Evolutionary conservation across 805 yeast genomes (phyloP).

Genomic region (Candida sonorensis): DNA sequence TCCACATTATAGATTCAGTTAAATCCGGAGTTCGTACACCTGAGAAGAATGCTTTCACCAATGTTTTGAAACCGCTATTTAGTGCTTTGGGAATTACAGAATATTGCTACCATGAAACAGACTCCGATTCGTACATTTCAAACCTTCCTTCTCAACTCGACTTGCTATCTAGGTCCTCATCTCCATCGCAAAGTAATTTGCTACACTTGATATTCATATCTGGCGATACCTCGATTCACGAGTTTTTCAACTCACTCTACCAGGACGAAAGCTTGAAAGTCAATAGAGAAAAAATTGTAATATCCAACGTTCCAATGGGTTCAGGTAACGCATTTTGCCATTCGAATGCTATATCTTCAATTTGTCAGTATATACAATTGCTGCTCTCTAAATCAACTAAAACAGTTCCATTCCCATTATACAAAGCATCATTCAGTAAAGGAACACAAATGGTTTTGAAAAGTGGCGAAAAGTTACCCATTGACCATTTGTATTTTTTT

Average conservation of each 20-base stretch:
- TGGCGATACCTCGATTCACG: conserved; percentile 83
- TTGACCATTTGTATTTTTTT: conserved; percentile 28
- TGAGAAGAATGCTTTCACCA: conserved; percentile 30
- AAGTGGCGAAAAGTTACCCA: conserved; percentile 5
- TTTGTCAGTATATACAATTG: conserved; percentile 29
- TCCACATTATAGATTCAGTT: conserved; percentile 39
- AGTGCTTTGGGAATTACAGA: conserved; percentile 27
- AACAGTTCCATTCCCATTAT: conserved; percentile 36
- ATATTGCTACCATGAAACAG: conserved; percentile 35
- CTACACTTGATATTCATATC: conserved; percentile 60
- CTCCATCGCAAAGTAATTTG: too few relatives aligned
- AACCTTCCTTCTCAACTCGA: conserved; percentile 31
- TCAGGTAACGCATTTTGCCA: conserved; percentile 80
- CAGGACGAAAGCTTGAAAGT: conserved; percentile 8
- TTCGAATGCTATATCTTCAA: conserved; percentile 41
- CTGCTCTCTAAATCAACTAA: conserved; percentile 22
- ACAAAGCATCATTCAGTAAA: conserved; percentile 29
- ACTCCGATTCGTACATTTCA: conserved; percentile 30
- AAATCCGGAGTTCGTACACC: conserved; percentile 41
- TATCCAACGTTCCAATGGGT: conserved; percentile 62
- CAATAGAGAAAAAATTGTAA: conserved; percentile 3
- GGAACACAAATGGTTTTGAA: conserved; percentile 7
- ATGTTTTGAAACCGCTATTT: conserved; percentile 43
- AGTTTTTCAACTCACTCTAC: conserved; percentile 50
- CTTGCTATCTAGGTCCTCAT: too few relatives aligned